Evolutionary conservation across 768 basidiomycete genomes (phyloP), one percentile per base, ranked within the genome.

Genomic region (Phaeotremella fagi): DNA sequence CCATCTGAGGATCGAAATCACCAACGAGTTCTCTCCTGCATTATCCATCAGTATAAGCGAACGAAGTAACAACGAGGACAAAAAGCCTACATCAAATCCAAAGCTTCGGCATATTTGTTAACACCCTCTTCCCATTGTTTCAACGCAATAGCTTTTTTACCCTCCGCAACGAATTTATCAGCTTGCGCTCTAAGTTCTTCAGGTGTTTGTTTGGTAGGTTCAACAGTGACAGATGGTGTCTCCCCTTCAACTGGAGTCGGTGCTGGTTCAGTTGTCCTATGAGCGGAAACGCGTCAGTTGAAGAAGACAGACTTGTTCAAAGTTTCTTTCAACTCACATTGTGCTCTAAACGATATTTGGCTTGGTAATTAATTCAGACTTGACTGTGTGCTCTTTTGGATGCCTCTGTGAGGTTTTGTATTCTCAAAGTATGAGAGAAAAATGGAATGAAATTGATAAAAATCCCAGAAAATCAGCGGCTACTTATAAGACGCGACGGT

Each of bases 1-100:
- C 94, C 48, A 81, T 84, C 66, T 88, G 84, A 0, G 86, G 85
- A 22, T 86, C 82, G 66, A 90, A 80, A 45, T 98, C 91, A 31
- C 84, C 87, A 54, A 83, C 77, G 4, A 74, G 42, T 36, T 54
- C 52, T 35, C 68, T 59, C 64, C 72, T 74, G 47, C 26, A 18
- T 3, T 15, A 27, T 25, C 18, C 18, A 42, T 50, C 55, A 52
- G 42, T 24, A 6, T 55, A 24, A 35, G 18, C 29, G 31, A n/a
- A 41, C n/a, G 27, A 35, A 31, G 41, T 31, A 27, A 29, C 4
- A 12, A 18, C 16, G 41, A 48, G 22, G 12, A 46, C 37, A 16
- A n/a, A 14, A 7, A n/a, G 64, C 69, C 25, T 42, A 74, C 73
- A 67, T 72, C 36, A 71, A 47, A 20, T 71, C 69, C 33, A 74